Conservation (phyloP, 2,329 filamentous ascomycete genomes). For the Trichothecium sympodiale region DNA sequence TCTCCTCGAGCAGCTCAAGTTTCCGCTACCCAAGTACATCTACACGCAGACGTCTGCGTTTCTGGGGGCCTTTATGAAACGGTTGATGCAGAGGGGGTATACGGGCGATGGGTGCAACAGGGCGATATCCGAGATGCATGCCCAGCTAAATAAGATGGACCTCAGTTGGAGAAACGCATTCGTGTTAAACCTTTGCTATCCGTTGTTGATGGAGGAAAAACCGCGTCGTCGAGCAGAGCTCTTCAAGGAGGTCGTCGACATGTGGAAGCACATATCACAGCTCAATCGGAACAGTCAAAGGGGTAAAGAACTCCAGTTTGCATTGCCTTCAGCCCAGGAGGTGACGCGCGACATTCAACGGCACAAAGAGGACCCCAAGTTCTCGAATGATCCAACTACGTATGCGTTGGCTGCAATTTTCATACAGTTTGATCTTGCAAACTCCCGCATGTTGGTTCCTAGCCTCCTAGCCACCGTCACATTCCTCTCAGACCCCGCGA, state of each 20-base stretch:
- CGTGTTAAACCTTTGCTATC: constrained; percentile 20
- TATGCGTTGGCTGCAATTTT: constrained; percentile 19
- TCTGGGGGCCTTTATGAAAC: not conserved
- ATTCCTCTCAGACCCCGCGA: constrained; percentile 15
- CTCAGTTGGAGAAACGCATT: constrained; percentile 17
- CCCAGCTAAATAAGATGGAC: constrained; percentile 14
- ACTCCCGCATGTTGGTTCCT: constrained; percentile 16
- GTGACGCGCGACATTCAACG: not conserved
- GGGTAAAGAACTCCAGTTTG: constrained; percentile 12
- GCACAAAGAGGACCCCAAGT: not conserved
- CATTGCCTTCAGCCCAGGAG: constrained; percentile 12
- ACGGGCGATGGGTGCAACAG: constrained; percentile 6
- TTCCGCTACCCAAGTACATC: constrained; percentile 16
- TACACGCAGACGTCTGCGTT: constrained; percentile 7
- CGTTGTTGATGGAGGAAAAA: constrained; percentile 9
- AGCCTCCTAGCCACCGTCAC: constrained; percentile 20
- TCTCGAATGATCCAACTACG: constrained; percentile 2
- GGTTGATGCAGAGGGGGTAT: too few species aligned
- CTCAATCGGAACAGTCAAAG: constrained; percentile 17
- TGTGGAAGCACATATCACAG: constrained; percentile 26
- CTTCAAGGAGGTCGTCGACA: constrained; percentile 17
- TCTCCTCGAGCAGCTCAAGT: constrained; percentile 14
- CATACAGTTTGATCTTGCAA: constrained; percentile 14
- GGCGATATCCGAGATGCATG: constrained; percentile 14
- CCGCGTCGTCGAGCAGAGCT: constrained; percentile 3